phyloP scores from a whole-genome alignment of 2,329 filamentous ascomycete genomes.

The Curvularia sp. region DNA sequence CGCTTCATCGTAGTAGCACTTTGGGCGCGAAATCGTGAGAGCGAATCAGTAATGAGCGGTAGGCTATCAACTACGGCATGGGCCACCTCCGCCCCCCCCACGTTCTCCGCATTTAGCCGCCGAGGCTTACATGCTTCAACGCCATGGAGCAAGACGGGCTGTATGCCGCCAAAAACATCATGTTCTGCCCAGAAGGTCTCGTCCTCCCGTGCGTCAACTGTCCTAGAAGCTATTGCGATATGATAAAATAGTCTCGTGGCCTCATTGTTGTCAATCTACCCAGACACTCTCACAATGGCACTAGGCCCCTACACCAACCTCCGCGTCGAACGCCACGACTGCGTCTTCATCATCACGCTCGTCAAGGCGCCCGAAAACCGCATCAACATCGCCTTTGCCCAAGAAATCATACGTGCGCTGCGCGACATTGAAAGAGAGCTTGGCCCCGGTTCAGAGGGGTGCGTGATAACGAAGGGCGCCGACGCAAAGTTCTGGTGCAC shows the following conservation, averaged over 20 bases:
- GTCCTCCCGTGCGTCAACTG: neutral
- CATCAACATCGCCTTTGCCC: constrained; percentile 59
- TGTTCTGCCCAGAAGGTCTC: neutral
- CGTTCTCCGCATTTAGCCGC: constrained; percentile 31
- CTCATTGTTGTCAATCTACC: neutral
- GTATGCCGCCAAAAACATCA: constrained; percentile 3
- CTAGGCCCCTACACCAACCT: constrained; percentile 53
- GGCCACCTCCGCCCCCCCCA: constrained; percentile 24
- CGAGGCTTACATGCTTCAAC: constrained; percentile 24
- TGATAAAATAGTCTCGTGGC: neutral
- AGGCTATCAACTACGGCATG: neutral
- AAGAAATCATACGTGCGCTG: constrained; percentile 62
- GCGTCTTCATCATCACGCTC: constrained; percentile 63
- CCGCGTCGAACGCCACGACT: constrained; percentile 56
- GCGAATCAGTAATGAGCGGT: neutral
- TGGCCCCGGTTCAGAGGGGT: constrained; percentile 58
- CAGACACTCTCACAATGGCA: constrained; percentile 21
- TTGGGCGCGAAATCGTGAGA: neutral
- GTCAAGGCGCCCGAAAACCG: constrained; percentile 63
- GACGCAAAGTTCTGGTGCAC: constrained; percentile 63
- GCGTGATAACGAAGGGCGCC: constrained; percentile 61
- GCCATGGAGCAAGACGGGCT: neutral
- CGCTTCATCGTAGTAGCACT: neutral
- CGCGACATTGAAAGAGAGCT: constrained; percentile 57
- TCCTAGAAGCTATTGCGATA: neutral